Evolutionary conservation across 495 filamentous ascomycete species (phyloP), one percentile per base, ranked within the genome.

Genomic region (Aspergillus indologenus): DNA sequence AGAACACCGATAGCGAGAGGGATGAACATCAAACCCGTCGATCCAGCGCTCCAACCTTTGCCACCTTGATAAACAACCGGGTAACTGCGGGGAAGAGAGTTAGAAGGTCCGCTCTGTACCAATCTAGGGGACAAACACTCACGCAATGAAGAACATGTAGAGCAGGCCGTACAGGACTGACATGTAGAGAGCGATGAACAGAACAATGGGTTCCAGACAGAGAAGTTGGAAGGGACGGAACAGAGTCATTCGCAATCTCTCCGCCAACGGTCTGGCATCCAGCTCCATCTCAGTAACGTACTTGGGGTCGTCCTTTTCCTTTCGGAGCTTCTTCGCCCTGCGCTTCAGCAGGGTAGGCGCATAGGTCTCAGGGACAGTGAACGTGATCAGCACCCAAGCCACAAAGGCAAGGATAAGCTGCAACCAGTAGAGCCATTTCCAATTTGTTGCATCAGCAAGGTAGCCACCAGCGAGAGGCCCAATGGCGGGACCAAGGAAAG

Each of bases 371-470:
- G 88, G 87, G 4, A 92, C 87, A 26, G 88, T 91, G 73, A 93
- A 89, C 17, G 85, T 86, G 68, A 92, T 88, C 51, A 89, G 59
- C 21, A 86, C 59, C 81, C 86, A 92, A 48, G 86, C 79, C 49
- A 85, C 69, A 44, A 81, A 83, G 49, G 85, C 66, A 31, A 91
- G 59, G 60, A 93, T 93, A 18, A 91, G 72, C 56, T 90, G 88
- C 56, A 92, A 78, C 89, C 89, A 92, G 76, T 92, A 93, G 2
- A 93, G 78, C 90, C 90, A 95, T 57, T 88, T 76, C 90, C 90
- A 95, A 53, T 87, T 87, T 0, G 75, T 73, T 3, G 80, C 80
- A 62, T 90, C 86, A 14, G 79, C 77, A 6, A 94, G 72, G 70
- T 85, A 91, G 45, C 90, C 90, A 69, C 90, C 90, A 22, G 86